Evolutionary conservation across 352 stramenopile species (phyloP), one percentile per base, ranked within the genome.

Genomic region (Paralagenidium karlingii): DNA sequence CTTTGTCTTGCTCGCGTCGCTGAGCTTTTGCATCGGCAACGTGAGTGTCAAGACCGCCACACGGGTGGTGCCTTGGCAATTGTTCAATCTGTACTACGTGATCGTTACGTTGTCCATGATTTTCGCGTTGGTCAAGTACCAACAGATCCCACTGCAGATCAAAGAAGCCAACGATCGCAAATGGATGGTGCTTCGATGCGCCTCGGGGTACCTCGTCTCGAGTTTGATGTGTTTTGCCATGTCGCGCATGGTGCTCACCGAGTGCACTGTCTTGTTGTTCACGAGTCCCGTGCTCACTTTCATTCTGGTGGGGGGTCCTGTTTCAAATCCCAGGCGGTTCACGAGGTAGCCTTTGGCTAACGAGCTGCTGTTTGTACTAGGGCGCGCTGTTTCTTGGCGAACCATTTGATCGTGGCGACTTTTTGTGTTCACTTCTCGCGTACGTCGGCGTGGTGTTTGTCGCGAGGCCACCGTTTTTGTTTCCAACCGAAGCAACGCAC

Each of bases 181-280:
- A 4, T 42, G 60, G 37, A 50, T 80, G 20, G 47, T 65, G 25
- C 48, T 68, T 22, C 58, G 64, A 32, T 69, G 60, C 38, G 41
- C 76, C 27, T 53, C 75, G 38, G 70, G 70, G n/a, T 78, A 68
- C 6, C 47, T 51, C 8, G 68, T 55, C 5, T 79, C 82, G 25
- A 57, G 58, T 19, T 67, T 82, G 41, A 54, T 57, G 37, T 82
- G 81, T 45, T 85, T 71, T 46, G 65, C 68, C 15, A 81, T 85
- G 39, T 68, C 65, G 19, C 58, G 69, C 22, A 85, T 85, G 70
- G 65, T 85, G 40, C 52, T 85, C 4, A 68, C 68, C 2, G 70
- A 85, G 31, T 65, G 68, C 8, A 74, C 64, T 32, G 64, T 76
- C 7, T 53, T 85, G 30, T 70, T 77, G 38, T 82, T 81, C 34